Base-by-base conservation (phyloP, 495 filamentous ascomycete species). In the Aspergillus nanangensis region DNA sequence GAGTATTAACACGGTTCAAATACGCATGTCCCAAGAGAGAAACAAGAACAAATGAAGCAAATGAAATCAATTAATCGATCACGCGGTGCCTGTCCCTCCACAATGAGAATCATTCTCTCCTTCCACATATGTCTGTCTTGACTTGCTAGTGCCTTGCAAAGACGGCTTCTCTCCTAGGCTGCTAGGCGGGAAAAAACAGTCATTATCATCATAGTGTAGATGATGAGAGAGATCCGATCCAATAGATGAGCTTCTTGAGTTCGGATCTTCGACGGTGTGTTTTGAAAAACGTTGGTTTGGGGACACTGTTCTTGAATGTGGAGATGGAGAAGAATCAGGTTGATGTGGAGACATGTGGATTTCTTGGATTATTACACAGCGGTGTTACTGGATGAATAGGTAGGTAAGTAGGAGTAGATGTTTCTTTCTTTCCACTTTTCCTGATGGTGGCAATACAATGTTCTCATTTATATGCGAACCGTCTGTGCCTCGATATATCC, bases 181-280 rank as follows among this genome's bases (percentile, higher is more conserved):
- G 31, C 27, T 55, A 8, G 67, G 67, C n/a, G 67, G 63, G 24
- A 72, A 72, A 47, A 72, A 72, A 38, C 60, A 56, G 19, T 62
- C 64, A 43, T 72, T 69, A 35, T 72, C 67, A 38, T 72, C 67
- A 20, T 64, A 70, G 38, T 68, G 62, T 11, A 68, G 65, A 47
- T 63, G 56, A 52, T 72, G 67, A 19, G 50, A 53, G 4, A 59
- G 4, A 20, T 47, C 27, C n/a, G 46, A 38, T 11, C 50, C 48
- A 2, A 39, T 22, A 13, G 44, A 35, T 29, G 25, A 11, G 11
- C 25, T 29, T 29, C 25, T 29, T n/a, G n/a, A n/a, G n/a, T n/a
- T n/a, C n/a, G n/a, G n/a, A n/a, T n/a, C n/a, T n/a, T n/a, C n/a
- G n/a, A n/a, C n/a, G n/a, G n/a, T n/a, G n/a, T n/a, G n/a, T n/a